Evolutionary conservation across 2,329 filamentous ascomycete species (phyloP), one percentile per base, ranked within the genome.

Genomic region (Mariannaea sp.): DNA sequence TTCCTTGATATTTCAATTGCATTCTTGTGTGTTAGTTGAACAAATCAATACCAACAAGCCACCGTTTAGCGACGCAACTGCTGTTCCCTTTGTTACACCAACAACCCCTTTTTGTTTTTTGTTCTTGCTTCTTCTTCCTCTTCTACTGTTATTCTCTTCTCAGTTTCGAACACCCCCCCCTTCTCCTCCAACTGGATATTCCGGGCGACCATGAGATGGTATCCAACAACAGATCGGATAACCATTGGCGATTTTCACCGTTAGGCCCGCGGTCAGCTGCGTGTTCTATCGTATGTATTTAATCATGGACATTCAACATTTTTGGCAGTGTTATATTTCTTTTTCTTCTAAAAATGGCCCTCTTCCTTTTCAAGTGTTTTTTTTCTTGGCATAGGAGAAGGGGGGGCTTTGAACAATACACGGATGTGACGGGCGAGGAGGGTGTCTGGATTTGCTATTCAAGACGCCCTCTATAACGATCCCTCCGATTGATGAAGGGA

Each of bases 1-100:
- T 58, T 68, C 50, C 35, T 66, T 67, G 56, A 26, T 53, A 59
- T 33, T 54, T 55, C 47, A 52, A 58, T 49, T 65, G 59, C 61
- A 66, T 69, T 62, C 64, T 64, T 64, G 58, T 68, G 65, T 66
- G 59, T 69, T 68, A 65, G 41, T 58, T 53, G 33, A 58, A 45
- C 53, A 51, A 39, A 59, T 56, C 58, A 54, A 62, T 61, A 59
- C 54, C 60, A 65, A 57, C 50, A 53, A 60, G 56, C 59, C 55
- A 57, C 53, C 58, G 55, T 50, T 62, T 62, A 66, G 61, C 61
- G 61, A 66, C 56, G 57, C 63, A 62, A 60, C 55, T 56, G 38
- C 49, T 52, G 51, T 65, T 67, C 61, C 65, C 56, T 65, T 67
- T 66, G 61, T 66, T 45, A 45, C 35, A 36, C 42, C 29, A 29